phyloP scores from a whole-genome alignment of 2,329 filamentous ascomycete species.

The Didymella exigua region DNA sequence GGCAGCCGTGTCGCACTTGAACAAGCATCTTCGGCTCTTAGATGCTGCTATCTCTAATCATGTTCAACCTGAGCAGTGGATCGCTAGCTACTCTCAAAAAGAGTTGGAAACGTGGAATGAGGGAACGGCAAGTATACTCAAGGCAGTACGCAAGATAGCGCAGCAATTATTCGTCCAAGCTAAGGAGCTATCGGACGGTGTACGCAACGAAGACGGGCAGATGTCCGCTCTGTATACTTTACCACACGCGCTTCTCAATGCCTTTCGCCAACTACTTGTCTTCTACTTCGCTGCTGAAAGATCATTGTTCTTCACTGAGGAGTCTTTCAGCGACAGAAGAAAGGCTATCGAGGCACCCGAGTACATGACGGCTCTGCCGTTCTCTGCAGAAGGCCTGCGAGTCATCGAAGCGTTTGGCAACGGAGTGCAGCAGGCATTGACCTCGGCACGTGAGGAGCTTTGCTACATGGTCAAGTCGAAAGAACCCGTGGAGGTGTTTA shows the following conservation, averaged over 20 bases:
- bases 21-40: slow-evolving; percentile 18
- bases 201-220: slow-evolving; percentile 30
- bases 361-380: slow-evolving; percentile 9
- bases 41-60: not conserved
- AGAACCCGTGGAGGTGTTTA: slow-evolving; percentile 12
- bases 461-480: slow-evolving; percentile 33
- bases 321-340: not conserved
- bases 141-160: slow-evolving; percentile 17
- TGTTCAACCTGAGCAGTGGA: slow-evolving; percentile 25
- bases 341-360: not conserved
- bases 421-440: slow-evolving; percentile 19
- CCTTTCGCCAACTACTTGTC: slow-evolving; percentile 29
- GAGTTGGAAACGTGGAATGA: slow-evolving; percentile 30
- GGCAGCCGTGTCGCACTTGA: slow-evolving; percentile 32
- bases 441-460: slow-evolving; percentile 28
- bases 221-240: slow-evolving; percentile 36
- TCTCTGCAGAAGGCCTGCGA: slow-evolving; percentile 18
- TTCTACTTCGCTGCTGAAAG: slow-evolving; percentile 38
- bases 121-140: slow-evolving; percentile 22
- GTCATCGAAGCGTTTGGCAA: slow-evolving; percentile 29
- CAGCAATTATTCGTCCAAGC: slow-evolving; percentile 19
- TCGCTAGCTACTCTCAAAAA: slow-evolving; percentile 26
- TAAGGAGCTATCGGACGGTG: slow-evolving; percentile 34
- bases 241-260: slow-evolving; percentile 28
- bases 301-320: slow-evolving; percentile 26